Base-by-base conservation (phyloP, 192 early-diverging fungal species). In the Geosiphon pyriformis region DNA sequence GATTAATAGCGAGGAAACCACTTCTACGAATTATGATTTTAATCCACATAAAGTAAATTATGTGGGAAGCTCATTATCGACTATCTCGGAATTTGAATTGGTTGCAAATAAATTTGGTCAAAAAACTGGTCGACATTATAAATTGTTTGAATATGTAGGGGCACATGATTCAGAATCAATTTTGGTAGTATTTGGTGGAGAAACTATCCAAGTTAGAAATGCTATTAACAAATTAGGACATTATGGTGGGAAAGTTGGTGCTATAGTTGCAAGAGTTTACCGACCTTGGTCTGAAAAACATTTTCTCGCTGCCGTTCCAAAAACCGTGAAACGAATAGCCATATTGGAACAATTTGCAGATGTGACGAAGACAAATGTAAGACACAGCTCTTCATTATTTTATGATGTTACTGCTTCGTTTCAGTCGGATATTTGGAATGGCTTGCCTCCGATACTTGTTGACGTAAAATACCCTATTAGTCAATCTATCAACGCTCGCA, bases 131-230 rank as follows among this genome's bases (percentile, higher is more conserved):
- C 79, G 81, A 57, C 66, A 75, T 3, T 95, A 94, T 79, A 70
- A 82, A 57, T 74, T 82, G 22, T 89, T 95, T 77, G 92, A 92
- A 74, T 98, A 96, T 79, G 67, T 74, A 70, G 95, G 95, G 42
- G 73, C 80, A 47, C 31, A 70, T 7, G 69, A 81, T 69, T 87
- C 95, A 6, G 85, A 91, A 69, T 82, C 83, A 11, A 88, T 96
- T 22, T 79, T 96, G 62, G 88, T 95, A 0, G 76, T 90, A 17
- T 76, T 93, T 31, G 92, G 92, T 23, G 76, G 85, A 30, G 79
- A 79, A 26, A 76, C 83, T 20, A 55, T 57, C 33, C 65, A 78
- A 48, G 80, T 83, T 46, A 70, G 83, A 54, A 51, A 79, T 18
- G 79, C 86, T 25, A 81, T 90, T 32, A 67, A 74, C 10, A 61